Evolutionary conservation across 73 alveolate species (phyloP).

Genomic region (Diophrys sp.): DNA sequence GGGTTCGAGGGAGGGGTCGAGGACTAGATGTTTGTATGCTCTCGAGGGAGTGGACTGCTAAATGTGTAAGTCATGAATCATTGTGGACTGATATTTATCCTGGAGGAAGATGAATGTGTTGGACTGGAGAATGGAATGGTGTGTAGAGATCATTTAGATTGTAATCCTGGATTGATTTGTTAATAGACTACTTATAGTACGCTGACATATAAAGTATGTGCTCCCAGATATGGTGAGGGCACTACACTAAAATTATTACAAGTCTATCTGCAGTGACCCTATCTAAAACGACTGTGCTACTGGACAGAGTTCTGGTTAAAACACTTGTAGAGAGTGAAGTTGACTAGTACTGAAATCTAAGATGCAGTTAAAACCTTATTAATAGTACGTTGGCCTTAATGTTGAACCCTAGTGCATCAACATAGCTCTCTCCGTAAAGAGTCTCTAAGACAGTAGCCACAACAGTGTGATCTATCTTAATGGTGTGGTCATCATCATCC

Average conservation of each 20-base stretch:
- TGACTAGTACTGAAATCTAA: no score
- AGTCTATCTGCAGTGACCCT: background rate
- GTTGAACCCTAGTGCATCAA: no score
- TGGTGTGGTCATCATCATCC: no score
- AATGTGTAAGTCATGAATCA: background rate
- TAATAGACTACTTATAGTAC: background rate
- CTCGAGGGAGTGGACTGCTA: no score
- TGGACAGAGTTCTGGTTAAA: background rate
- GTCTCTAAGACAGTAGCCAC: no score
- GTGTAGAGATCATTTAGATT: background rate
- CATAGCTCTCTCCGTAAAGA: no score
- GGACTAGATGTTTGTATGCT: constrained; percentile 52
- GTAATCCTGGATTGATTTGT: background rate
- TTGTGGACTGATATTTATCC: background rate
- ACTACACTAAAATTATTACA: no score
- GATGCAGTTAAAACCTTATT: no score
- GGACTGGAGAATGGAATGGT: background rate
- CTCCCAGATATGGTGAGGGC: background rate
- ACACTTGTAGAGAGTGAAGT: no score
- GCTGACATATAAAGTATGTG: background rate
- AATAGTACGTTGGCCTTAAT: no score
- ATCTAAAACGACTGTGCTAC: background rate
- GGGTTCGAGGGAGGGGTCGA: constrained; percentile 26
- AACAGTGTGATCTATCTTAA: no score
- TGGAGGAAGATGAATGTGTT: background rate